Evolutionary conservation across 1,284 basidiomycete genomes (phyloP), one percentile per base, ranked within the genome.

Genomic region (Cerioporus squamosus): DNA sequence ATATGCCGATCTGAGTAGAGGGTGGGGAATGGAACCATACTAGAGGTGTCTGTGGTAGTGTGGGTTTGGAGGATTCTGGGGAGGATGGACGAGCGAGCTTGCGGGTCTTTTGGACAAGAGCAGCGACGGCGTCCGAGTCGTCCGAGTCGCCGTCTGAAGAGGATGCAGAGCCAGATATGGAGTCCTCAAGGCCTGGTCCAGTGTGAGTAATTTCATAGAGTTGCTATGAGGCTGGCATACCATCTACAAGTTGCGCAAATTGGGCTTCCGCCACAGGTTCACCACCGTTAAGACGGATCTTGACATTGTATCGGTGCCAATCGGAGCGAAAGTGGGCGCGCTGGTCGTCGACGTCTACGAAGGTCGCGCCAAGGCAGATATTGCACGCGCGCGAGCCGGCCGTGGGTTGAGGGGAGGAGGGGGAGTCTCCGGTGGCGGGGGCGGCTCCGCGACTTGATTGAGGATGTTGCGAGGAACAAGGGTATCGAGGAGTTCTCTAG

Each of bases 251-350:
- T 55, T 85, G 82, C 26, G 85, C 77, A 69, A 96, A 98, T 36
- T 88, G 83, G 23, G 81, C 70, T 66, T 94, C 92, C 0, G 83
- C 77, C 15, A 94, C 85, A 17, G 86, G 73, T 29, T 77, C 80
- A 38, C 82, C 81, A 17, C 87, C 85, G 53, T 77, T 77, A 36
- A 95, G 75, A 56, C 86, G 88, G 47, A 86, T 82, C 75, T 97
- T 97, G 61, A 96, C 92, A 71, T 99, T 99, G 77, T 97, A 98
- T 53, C 95, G 84, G 81, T 99, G 97, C 97, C 97, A 98, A 74
- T 98, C 96, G 26, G 93, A 94, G 68, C 90, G 88, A 73, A 94
- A 98, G 74, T 99, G 97, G 1, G 79, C 74, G 46, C 96, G 83
- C 70, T 98, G 95, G 53, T 93, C 90, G 29, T 92, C 85, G 2